These are phyloP conservation scores for Lentinus tigrinus DNA, from an alignment of 768 basidiomycete species.

Conservation along the genomic window DNA sequence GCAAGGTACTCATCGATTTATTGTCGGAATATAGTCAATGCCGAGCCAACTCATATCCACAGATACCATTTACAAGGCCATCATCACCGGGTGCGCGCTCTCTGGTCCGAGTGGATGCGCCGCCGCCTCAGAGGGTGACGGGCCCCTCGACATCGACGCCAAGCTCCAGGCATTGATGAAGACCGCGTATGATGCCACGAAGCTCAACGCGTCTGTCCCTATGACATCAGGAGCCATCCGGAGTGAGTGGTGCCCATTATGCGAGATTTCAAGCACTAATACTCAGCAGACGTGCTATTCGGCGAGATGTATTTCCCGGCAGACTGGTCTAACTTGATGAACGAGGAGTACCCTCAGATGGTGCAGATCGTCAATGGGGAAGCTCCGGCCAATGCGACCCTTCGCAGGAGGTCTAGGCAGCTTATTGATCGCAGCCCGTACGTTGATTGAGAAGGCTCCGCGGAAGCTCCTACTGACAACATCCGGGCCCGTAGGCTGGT, in stretches of 20 bases:
- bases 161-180: neutral
- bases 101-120: slow-evolving; percentile 7
- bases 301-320: neutral
- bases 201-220: neutral
- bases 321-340: neutral
- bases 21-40: neutral
- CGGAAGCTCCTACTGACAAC: neutral
- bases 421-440: neutral
- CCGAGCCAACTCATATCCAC: neutral
- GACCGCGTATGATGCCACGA: neutral
- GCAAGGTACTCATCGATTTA: too few species aligned
- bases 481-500: neutral
- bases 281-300: neutral
- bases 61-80: slow-evolving; percentile 4
- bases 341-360: neutral
- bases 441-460: too few species aligned
- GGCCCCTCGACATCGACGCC: neutral
- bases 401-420: neutral
- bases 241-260: neutral
- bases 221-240: neutral
- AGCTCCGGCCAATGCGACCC: neutral
- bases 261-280: neutral
- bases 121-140: neutral
- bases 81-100: slow-evolving; percentile 12
- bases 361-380: neutral